Evolutionary conservation across 306 rosid species (phyloP), one percentile per base, ranked within the genome.

Genomic region (Psophocarpus tetragonolobus): DNA sequence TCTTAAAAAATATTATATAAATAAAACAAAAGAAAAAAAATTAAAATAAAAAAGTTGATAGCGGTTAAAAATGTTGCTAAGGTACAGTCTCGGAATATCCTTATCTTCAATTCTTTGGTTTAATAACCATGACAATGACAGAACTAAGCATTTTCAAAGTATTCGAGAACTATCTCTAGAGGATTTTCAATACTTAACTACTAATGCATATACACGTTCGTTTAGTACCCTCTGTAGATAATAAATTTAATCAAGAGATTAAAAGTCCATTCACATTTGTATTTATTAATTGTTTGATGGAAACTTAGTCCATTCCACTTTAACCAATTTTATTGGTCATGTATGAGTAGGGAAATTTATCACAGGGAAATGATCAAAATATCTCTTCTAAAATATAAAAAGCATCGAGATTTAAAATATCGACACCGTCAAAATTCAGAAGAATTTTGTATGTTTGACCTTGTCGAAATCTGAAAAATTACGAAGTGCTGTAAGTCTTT

Each of bases 31-130:
- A 41, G 15, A 48, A 5, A 10, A 13, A 23, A 21, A 36, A 38
- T 12, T 8, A 30, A 8, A 62, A n/a, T 2, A 38, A 13, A 72
- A 68, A 47, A 38, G 38, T 33, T 32, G 47, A 8, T 4, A 5
- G 35, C 21, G n/a, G 68, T 67, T 32, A 60, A 56, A 54, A 44
- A 18, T 12, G 17, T 60, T 21, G 35, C 18, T 3, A 6, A 30
- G 36, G 84, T 32, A 69, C 54, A 27, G 3, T 24, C 27, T 24
- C 14, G 12, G 82, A 75, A 54, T 85, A 85, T 85, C 68, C 80
- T 58, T 73, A 50, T 81, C 88, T 44, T 60, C n/a, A 60, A 30
- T 60, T 81, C 4, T 8, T 66, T 35, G 54, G 38, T 48, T 66
- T 33, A 14, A 32, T 53, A 23, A 8, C 41, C 26, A 64, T 50